A percentile compares a stretch with the other conserved stretches of the same genome.
Evolutionary conservation across 306 rosid species (phyloP).

Genomic region (Dalbergia oliveri): DNA sequence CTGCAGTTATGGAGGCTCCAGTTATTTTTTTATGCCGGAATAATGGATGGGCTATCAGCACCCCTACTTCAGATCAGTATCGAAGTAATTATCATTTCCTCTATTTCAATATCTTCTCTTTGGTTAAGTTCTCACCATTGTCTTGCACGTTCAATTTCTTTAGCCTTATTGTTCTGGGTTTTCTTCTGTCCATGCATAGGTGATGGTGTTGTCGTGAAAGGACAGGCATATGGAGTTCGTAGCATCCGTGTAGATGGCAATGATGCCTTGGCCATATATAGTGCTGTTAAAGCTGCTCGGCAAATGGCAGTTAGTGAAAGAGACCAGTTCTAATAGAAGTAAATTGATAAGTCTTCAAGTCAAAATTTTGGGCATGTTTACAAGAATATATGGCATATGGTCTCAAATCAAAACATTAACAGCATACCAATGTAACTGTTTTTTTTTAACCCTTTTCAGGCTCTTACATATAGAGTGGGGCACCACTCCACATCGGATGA

Average conservation of each 20-base stretch:
- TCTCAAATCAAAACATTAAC: slow-evolving; percentile 25
- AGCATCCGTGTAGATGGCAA: slow-evolving; percentile 96
- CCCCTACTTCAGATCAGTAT: slow-evolving; percentile 93
- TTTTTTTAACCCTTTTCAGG: slow-evolving; percentile 58
- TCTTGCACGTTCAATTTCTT: slow-evolving; percentile 34
- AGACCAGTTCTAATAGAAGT: slow-evolving; percentile 92
- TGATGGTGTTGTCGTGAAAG: slow-evolving; percentile 88
- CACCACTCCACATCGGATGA: slow-evolving; percentile 98
- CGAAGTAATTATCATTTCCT: slow-evolving; percentile 64
- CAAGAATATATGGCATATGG: slow-evolving; percentile 5
- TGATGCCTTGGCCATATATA: slow-evolving; percentile 84
- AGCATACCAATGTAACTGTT: slow-evolving; percentile 29
- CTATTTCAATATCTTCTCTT: slow-evolving; percentile 27
- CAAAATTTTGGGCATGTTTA: slow-evolving; percentile 5
- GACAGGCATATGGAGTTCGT: slow-evolving; percentile 84
- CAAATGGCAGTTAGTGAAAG: slow-evolving; percentile 78
- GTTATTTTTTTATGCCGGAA: slow-evolving; percentile 93
- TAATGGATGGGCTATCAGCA: slow-evolving; percentile 99
- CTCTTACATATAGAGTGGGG: slow-evolving; percentile 92
- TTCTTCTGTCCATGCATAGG: slow-evolving; percentile 57
- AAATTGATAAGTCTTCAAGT: slow-evolving; percentile 32
- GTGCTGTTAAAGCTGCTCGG: slow-evolving; percentile 83
- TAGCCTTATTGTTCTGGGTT: slow-evolving; percentile 37
- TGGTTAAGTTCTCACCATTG: slow-evolving; percentile 2
- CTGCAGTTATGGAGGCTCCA: slow-evolving; percentile 92